Evolutionary conservation across 805 yeast species (phyloP).

Genomic region (Scheffersomyces ergatensis): DNA sequence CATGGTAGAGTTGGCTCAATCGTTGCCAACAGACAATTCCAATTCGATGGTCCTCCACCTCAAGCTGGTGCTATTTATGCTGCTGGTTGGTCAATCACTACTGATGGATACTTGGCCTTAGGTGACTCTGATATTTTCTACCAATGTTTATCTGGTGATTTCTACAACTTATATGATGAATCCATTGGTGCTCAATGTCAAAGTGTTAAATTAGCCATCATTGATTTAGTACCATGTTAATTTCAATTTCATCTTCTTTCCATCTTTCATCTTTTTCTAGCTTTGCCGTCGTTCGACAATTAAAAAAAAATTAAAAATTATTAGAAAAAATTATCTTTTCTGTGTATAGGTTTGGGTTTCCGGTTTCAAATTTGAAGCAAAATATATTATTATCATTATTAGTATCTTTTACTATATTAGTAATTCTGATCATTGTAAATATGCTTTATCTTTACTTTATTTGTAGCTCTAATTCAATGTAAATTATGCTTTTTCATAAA

Average conservation of each 20-base stretch:
- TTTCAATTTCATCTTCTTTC: neutral
- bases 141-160: constrained; percentile 73
- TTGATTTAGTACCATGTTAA: constrained; percentile 57
- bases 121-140: constrained; percentile 62
- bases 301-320: no score
- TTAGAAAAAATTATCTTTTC: no score
- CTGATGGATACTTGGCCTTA: constrained; percentile 43
- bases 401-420: no score
- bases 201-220: constrained; percentile 56
- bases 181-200: constrained; percentile 45
- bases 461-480: no score
- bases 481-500: no score
- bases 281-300: no score
- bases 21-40: constrained; percentile 66
- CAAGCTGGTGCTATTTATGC: constrained; percentile 74
- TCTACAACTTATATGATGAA: constrained; percentile 76
- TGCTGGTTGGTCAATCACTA: constrained; percentile 54
- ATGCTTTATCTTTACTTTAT: no score
- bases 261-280: no score
- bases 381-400: no score
- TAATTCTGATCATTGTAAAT: no score
- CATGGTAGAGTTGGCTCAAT: constrained; percentile 43
- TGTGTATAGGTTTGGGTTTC: no score
- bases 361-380: no score
- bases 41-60: constrained; percentile 79